Evolutionary conservation across 1,284 basidiomycete genomes (phyloP).

Genomic region (Leccinum pachyderme): DNA sequence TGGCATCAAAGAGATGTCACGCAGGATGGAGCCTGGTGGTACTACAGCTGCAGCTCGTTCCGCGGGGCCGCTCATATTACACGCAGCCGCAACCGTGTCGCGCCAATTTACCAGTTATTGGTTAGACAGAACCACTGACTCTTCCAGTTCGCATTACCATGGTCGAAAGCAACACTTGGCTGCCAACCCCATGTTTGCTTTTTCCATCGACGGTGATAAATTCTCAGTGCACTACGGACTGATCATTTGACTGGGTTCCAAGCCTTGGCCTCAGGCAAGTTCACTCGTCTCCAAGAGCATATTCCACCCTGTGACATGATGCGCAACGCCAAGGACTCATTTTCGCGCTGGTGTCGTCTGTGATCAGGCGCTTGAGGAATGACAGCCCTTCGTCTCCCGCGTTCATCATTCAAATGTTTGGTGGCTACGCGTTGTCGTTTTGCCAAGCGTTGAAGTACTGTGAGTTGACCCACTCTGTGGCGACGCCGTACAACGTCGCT

Average conservation of each 20-base stretch:
- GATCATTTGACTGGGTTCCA: conserved; percentile 47
- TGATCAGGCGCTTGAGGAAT: conserved; percentile 14
- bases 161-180: conserved; percentile 23
- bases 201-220: conserved; percentile 41
- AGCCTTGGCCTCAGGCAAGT: conserved; percentile 26
- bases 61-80: conserved; percentile 36
- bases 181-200: conserved; percentile 48
- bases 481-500: conserved; percentile 18
- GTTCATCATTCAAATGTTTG: conserved; percentile 31
- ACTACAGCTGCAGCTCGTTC: conserved; percentile 32
- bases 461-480: conserved; percentile 5
- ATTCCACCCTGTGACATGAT: conserved; percentile 11
- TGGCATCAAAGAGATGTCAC: conserved; percentile 9
- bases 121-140: conserved; percentile 42
- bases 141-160: conserved; percentile 8
- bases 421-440: conserved; percentile 34
- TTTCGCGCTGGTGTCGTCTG: conserved; percentile 23
- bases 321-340: conserved; percentile 20
- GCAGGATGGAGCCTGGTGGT: neutral
- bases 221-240: conserved; percentile 48
- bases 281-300: neutral
- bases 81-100: conserved; percentile 13
- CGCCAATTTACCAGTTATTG: conserved; percentile 38
- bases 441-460: conserved; percentile 29
- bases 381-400: conserved; percentile 10